Evolutionary conservation across 768 basidiomycete species (phyloP), one percentile per base, ranked within the genome.

Genomic region (Chalciporus piperatus): DNA sequence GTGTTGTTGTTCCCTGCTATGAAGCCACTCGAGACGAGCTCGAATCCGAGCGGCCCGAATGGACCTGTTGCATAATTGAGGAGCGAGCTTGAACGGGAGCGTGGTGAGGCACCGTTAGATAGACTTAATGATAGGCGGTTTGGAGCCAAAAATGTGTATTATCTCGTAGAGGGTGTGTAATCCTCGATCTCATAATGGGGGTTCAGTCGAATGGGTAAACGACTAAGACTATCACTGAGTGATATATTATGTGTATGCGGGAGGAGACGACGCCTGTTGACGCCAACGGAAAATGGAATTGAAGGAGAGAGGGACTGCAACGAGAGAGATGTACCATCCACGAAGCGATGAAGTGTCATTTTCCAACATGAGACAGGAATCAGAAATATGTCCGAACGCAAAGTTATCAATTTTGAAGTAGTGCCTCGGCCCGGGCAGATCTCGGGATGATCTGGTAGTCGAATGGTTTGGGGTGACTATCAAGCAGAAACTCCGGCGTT

Each of bases 1-100:
- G 94, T 98, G 32, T 72, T 98, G 33, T 72, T 96, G 40, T 98
- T 98, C 90, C 93, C 94, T 17, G 95, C 94, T 2, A 97, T 98
- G 94, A 92, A 92, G 80, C 94, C 93, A 7, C 72, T 80, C 32
- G 84, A 85, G 50, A 76, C 72, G 1, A 59, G 67, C 4, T 60
- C 80, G 0, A 70, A 71, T 53, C 60, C 65, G 17, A 58, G 68
- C 13, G 67, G 65, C 25, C 59, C 70, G 16, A 66, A 59, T 30
- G 61, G 57, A 23, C 66, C 74, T 35, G 48, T 61, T 8, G 68
- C 56, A 27, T 58, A 62, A 27, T 51, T 56, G 28, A 40, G 39
- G 37, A 16, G 32, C 23, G 17, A 25, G 41, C n/a, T n/a, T n/a
- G n/a, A n/a, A n/a, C 16, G 20, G 16, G 17, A 37, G n/a, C 74